Conservation (phyloP, 116 monocot species). For the Phalaenopsis hybrid region DNA sequence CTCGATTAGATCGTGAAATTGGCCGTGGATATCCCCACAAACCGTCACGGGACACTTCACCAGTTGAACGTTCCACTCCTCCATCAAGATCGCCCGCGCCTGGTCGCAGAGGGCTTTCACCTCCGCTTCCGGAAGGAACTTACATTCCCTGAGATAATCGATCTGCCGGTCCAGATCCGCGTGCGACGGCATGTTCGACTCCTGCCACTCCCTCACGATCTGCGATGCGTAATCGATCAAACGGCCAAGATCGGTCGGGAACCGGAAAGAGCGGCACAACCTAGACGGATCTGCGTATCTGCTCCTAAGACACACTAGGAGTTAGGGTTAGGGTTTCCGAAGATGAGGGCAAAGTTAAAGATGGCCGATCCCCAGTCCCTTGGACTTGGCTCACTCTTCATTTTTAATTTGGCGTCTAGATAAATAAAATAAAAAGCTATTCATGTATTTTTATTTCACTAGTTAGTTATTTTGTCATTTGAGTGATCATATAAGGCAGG, state of each 20-base stretch:
- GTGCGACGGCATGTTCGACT: conserved; percentile 14
- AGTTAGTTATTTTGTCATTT: too few relatives aligned
- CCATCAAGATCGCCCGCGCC: conserved; percentile 21
- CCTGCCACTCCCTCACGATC: conserved; percentile 2
- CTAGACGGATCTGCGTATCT: conserved; percentile 6
- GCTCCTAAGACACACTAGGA: background rate
- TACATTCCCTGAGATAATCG: conserved; percentile 19
- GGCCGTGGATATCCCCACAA: conserved; percentile 35
- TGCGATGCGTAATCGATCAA: background rate
- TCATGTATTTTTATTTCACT: too few relatives aligned
- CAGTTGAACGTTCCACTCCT: conserved; percentile 37
- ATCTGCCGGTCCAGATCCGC: conserved; percentile 28
- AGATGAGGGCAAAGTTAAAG: background rate
- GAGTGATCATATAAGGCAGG: too few relatives aligned
- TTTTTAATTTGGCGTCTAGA: too few relatives aligned
- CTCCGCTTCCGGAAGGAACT: conserved; percentile 23
- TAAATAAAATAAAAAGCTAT: too few relatives aligned
- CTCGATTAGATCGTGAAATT: conserved; percentile 37
- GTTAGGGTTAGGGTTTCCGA: conserved; percentile 6
- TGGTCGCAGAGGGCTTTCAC: conserved; percentile 24
- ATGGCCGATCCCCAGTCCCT: background rate
- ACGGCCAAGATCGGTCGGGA: conserved; percentile 5
- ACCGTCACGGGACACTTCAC: conserved; percentile 36
- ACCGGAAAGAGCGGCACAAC: background rate
- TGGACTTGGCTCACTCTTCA: too few relatives aligned